A percentile compares a stretch with the other conserved stretches of the same genome.
These are phyloP conservation scores for Magnolia officinalis DNA, from an alignment of 164 flowering plant species.

Conservation along the genomic window DNA sequence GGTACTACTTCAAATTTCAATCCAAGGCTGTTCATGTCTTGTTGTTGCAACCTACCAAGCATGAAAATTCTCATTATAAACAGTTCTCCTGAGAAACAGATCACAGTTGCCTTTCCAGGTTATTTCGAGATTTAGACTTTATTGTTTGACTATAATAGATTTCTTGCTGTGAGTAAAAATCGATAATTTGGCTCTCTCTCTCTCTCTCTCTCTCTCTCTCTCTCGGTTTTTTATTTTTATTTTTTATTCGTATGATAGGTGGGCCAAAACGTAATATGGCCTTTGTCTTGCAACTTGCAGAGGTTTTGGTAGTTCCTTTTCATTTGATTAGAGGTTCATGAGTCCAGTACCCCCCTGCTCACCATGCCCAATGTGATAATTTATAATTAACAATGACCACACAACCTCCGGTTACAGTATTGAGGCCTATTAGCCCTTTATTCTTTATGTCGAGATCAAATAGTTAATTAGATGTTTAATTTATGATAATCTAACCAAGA, in stretches of 20 bases:
- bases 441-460: too few relatives aligned
- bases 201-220: background rate
- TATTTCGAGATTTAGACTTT: background rate
- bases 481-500: too few relatives aligned
- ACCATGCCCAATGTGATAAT: too few relatives aligned
- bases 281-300: background rate
- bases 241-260: background rate
- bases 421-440: too few relatives aligned
- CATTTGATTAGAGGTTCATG: background rate
- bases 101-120: conserved; percentile 2
- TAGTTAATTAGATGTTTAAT: too few relatives aligned
- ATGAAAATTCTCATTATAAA: conserved; percentile 1
- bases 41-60: background rate
- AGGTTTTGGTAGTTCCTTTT: background rate
- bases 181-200: background rate
- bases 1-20: background rate
- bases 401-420: too few relatives aligned
- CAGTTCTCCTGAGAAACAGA: conserved; percentile 1
- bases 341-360: too few relatives aligned
- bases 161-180: background rate
- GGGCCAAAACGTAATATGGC: too few relatives aligned
- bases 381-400: too few relatives aligned
- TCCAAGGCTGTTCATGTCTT: background rate
- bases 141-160: background rate
- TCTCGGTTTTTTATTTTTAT: too few relatives aligned